These are phyloP conservation scores for Gossypium raimondii DNA, from an alignment of 345 rosid genomes.

Conservation along the genomic window DNA sequence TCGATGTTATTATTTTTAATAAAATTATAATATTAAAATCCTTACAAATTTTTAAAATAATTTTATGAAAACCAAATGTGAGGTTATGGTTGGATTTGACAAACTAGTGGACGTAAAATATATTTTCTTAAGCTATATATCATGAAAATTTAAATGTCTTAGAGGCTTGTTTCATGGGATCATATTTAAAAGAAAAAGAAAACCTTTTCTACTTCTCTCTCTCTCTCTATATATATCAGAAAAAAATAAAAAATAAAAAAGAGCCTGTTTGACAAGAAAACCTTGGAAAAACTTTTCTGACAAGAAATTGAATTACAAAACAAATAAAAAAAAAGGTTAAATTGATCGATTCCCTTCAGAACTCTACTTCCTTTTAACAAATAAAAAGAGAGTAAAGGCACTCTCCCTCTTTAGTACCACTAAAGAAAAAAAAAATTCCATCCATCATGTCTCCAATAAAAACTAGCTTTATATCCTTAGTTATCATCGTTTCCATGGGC, in stretches of 20 bases:
- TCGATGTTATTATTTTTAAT: too few species aligned
- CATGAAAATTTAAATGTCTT: too few species aligned
- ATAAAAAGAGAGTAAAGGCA: background rate
- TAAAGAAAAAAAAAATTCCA: background rate
- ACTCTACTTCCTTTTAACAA: background rate
- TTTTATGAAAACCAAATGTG: background rate
- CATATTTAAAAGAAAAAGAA: background rate
- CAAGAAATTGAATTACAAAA: background rate
- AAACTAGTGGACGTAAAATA: too few species aligned
- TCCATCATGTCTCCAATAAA: conserved; percentile 23
- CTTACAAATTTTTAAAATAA: too few species aligned
- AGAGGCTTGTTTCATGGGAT: too few species aligned
- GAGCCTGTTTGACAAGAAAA: background rate
- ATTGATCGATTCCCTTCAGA: background rate
- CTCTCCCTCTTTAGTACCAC: background rate
- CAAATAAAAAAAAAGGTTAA: background rate
- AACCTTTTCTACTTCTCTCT: background rate
- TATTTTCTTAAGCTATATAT: too few species aligned
- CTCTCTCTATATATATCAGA: too few species aligned
- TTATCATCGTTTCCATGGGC: conserved; percentile 17
- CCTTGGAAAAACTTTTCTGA: background rate
- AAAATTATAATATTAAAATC: too few species aligned
- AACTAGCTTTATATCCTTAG: background rate
- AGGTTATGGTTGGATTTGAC: too few species aligned
- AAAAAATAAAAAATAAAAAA: background rate